A percentile compares a stretch with the other conserved stretches of the same genome.
Conservation (phyloP, 306 rosid species). For the Lathyrus sativus region DNA sequence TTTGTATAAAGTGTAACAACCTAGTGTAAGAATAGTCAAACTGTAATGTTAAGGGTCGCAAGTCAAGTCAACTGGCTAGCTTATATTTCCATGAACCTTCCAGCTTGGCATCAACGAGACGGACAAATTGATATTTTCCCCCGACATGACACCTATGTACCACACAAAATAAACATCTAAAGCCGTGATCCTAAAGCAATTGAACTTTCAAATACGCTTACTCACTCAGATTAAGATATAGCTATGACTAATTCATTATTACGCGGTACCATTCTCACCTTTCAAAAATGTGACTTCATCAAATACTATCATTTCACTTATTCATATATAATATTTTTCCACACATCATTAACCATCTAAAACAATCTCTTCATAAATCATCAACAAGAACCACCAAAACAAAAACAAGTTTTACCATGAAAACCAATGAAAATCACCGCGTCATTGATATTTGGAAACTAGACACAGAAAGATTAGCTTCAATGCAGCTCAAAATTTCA, state of each 20-base stretch:
- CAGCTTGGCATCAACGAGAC: too few species aligned
- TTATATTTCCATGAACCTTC: too few species aligned
- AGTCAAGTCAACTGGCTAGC: too few species aligned
- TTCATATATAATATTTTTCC: background rate
- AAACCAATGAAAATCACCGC: slow-evolving; percentile 19
- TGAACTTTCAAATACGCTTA: background rate
- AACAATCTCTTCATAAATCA: background rate
- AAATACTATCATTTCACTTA: background rate
- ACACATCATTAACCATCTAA: background rate
- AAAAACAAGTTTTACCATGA: slow-evolving; percentile 15
- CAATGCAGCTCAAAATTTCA: slow-evolving; percentile 47
- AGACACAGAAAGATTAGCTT: slow-evolving; percentile 42
- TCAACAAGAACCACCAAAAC: background rate
- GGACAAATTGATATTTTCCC: too few species aligned
- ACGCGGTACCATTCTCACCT: background rate
- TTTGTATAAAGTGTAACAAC: too few species aligned
- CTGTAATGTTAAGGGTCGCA: too few species aligned
- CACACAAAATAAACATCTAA: too few species aligned
- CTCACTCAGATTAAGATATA: background rate
- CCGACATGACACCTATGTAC: too few species aligned
- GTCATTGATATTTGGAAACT: slow-evolving; percentile 35
- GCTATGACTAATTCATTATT: background rate
- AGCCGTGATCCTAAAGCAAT: too few species aligned
- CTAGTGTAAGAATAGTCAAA: too few species aligned
- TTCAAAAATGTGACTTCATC: background rate